These are phyloP conservation scores for Extremus antarcticus DNA, from an alignment of 495 filamentous ascomycete genomes.

Conservation along the genomic window DNA sequence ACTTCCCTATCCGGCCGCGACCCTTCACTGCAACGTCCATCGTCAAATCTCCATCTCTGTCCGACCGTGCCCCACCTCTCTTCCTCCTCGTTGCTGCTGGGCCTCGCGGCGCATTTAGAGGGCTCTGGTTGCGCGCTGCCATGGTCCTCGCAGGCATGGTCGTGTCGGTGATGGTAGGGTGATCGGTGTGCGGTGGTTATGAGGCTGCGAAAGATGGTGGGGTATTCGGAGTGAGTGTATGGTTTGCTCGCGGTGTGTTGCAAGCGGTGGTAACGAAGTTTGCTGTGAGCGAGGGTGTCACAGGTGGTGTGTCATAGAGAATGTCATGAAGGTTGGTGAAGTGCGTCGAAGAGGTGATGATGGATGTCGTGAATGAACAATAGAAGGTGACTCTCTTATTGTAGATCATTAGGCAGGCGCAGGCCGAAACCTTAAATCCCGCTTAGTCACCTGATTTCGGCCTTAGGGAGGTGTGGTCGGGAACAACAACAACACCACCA, in stretches of 20 bases:
- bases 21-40: conserved; percentile 51
- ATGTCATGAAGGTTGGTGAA: neutral
- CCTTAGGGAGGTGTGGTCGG: neutral
- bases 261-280: neutral
- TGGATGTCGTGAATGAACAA: neutral
- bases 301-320: neutral
- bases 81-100: neutral
- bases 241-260: neutral
- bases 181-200: neutral
- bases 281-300: neutral
- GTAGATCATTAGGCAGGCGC: neutral
- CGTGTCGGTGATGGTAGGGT: neutral
- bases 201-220: neutral
- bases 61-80: conserved; percentile 28
- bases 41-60: conserved; percentile 72
- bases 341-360: neutral
- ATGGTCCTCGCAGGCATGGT: neutral
- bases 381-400: neutral
- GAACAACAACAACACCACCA: no score
- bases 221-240: neutral
- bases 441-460: neutral
- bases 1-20: conserved; percentile 28
- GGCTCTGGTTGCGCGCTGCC: conserved; percentile 1
- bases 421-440: neutral
- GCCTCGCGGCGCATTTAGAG: neutral